Percentiles rank a stretch among this genome's conserved stretches.
Evolutionary conservation across 129 eudicot species (phyloP).

Genomic region (Flaveria bidentis): DNA sequence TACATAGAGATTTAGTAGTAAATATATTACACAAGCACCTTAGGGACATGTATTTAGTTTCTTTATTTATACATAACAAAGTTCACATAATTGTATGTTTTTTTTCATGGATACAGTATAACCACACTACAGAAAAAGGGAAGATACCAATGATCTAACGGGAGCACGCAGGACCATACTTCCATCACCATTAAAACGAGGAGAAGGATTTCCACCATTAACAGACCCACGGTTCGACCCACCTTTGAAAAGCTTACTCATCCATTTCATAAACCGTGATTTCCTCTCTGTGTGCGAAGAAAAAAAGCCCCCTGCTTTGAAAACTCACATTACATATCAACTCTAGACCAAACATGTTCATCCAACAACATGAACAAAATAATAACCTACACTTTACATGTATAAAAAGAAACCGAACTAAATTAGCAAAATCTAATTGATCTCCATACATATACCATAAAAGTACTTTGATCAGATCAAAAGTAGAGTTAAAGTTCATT

Average conservation of each 20-base stretch:
- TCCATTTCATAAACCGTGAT: conserved; percentile 90
- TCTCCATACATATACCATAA: not conserved
- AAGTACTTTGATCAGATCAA: not conserved
- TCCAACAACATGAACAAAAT: too few relatives aligned
- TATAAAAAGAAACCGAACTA: not conserved
- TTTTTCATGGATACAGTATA: not conserved
- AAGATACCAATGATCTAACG: conserved; percentile 56
- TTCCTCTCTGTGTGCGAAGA: conserved; percentile 74
- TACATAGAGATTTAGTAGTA: not conserved
- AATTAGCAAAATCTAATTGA: not conserved
- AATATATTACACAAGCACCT: not conserved
- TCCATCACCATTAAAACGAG: conserved; percentile 82
- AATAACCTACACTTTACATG: not conserved
- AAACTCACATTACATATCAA: conserved; percentile 14
- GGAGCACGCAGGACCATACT: conserved; percentile 82
- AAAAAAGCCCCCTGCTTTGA: conserved; percentile 63
- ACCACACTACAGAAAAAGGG: conserved; percentile 3
- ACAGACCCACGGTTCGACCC: conserved; percentile 42
- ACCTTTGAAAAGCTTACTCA: conserved; percentile 69
- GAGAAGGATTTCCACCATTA: conserved; percentile 54
- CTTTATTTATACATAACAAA: not conserved
- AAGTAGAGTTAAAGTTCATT: conserved; percentile 9
- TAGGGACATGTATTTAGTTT: not conserved
- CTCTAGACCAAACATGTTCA: not conserved
- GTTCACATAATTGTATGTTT: conserved; percentile 23